Conservation (phyloP, 371 early-diverging fungal species). For the Rhizopus arrhizus region DNA sequence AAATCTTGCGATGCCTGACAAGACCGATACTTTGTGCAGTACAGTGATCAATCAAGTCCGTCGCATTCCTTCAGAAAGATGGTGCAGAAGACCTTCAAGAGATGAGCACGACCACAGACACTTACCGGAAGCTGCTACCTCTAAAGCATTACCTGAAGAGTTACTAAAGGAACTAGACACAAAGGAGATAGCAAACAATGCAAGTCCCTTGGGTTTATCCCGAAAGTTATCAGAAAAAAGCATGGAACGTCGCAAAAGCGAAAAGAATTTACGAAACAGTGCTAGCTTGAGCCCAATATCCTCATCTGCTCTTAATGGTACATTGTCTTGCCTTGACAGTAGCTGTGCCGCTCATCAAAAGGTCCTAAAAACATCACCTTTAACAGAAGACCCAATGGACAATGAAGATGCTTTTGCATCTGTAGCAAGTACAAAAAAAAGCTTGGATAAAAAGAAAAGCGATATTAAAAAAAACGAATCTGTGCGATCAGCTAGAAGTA, state of each 20-base stretch:
- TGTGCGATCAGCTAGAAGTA: not conserved
- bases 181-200: constrained; percentile 3
- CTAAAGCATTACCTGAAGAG: constrained; percentile 24
- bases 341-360: too few species aligned
- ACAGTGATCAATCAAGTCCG: not conserved
- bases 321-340: too few species aligned
- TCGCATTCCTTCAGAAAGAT: constrained; percentile 43
- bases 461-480: not conserved
- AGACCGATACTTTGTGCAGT: not conserved
- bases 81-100: constrained; percentile 36
- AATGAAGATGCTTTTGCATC: too few species aligned
- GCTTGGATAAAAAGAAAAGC: not conserved
- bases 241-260: constrained; percentile 34
- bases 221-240: constrained; percentile 31
- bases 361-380: too few species aligned
- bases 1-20: not conserved
- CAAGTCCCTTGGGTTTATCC: constrained; percentile 28
- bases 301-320: too few species aligned
- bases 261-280: constrained; percentile 25
- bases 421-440: too few species aligned
- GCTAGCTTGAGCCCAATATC: not conserved
- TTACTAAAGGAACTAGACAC: constrained; percentile 25
- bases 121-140: not conserved
- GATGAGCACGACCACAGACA: constrained; percentile 14
- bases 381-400: too few species aligned